phyloP scores from a whole-genome alignment of 1,139 yeast species.

The Magnusiomyces ingens region DNA sequence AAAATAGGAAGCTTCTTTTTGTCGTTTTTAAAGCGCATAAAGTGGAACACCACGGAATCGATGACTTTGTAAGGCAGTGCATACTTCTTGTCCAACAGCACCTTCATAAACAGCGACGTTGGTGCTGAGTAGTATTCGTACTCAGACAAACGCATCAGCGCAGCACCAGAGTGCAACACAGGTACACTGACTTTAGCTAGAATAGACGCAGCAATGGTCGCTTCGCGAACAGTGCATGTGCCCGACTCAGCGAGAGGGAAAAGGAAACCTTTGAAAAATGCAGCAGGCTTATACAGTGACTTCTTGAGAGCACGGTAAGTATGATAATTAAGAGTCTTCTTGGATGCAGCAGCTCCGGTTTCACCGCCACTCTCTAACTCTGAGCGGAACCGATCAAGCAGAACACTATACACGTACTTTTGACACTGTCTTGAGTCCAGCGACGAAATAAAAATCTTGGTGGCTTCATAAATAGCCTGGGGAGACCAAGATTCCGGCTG shows the following conservation, averaged over 20 bases:
- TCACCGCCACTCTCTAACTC: conserved; percentile 61
- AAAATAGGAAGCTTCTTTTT: conserved; percentile 80
- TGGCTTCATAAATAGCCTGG: conserved; percentile 93
- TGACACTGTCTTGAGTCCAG: conserved; percentile 85
- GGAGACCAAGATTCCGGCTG: conserved; percentile 94
- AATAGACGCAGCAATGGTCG: conserved; percentile 91
- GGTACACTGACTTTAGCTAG: conserved; percentile 87
- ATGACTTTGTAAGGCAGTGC: conserved; percentile 95
- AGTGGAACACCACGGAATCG: conserved; percentile 92
- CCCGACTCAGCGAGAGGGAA: conserved; percentile 69
- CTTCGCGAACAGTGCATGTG: conserved; percentile 82
- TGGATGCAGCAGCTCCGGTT: conserved; percentile 1
- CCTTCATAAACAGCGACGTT: conserved; percentile 81
- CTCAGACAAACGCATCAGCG: conserved; percentile 75
- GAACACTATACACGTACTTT: conserved; percentile 64
- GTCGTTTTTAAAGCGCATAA: conserved; percentile 61
- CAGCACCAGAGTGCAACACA: conserved; percentile 92
- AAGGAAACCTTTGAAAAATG: conserved; percentile 91
- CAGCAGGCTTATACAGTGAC: conserved; percentile 92
- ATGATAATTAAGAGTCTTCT: conserved; percentile 63
- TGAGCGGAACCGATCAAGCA: conserved; percentile 77
- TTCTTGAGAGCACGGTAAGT: conserved; percentile 86
- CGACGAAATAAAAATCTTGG: conserved; percentile 86
- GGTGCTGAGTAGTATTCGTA: conserved; percentile 76
- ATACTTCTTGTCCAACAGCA: conserved; percentile 85